phyloP scores from a whole-genome alignment of 306 rosid species.

The Trichosanthes cucumerina region DNA sequence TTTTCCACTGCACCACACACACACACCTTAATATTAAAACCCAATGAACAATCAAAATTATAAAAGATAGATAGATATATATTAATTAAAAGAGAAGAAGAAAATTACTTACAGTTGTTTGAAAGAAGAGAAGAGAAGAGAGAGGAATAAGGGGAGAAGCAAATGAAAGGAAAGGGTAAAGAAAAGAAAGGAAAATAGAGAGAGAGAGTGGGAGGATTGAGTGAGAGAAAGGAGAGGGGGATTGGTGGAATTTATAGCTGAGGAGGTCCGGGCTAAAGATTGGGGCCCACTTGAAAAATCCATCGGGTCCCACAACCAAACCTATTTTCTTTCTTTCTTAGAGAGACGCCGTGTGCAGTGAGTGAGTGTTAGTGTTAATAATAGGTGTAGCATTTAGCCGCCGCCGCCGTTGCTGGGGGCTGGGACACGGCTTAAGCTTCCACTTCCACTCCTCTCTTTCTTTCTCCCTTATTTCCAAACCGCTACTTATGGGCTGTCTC shows the following conservation, averaged over 20 bases:
- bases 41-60: neutral
- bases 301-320: slow-evolving; percentile 22
- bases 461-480: neutral
- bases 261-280: slow-evolving; percentile 4
- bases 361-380: no score
- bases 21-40: no score
- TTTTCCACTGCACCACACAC: slow-evolving; percentile 18
- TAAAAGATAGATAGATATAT: no score
- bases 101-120: neutral
- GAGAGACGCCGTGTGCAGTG: neutral
- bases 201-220: neutral
- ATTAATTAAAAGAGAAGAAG: neutral
- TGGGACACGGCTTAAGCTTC: neutral
- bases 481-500: slow-evolving; percentile 9
- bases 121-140: neutral
- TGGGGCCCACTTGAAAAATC: neutral
- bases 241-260: slow-evolving; percentile 46
- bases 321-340: neutral
- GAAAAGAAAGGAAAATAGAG: neutral
- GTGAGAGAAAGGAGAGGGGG: neutral
- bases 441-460: no score
- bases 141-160: slow-evolving; percentile 3
- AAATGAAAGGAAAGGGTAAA: neutral
- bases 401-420: no score
- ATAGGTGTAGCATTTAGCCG: neutral